Evolutionary conservation across 2,329 filamentous ascomycete species (phyloP), one percentile per base, ranked within the genome.

Genomic region (Proliferodiscus dingleyae): DNA sequence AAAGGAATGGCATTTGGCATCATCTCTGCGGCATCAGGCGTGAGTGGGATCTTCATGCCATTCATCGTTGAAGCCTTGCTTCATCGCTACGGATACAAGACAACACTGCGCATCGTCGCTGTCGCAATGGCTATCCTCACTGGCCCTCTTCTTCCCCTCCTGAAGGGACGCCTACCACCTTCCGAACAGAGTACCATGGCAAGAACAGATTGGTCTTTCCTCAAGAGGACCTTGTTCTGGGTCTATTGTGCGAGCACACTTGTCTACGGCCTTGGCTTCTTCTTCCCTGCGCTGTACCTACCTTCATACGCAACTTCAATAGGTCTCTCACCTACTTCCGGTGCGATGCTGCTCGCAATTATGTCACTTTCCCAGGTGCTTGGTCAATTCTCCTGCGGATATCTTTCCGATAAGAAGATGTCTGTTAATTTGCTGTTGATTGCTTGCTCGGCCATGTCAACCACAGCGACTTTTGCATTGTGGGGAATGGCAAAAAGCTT

Each of bases 231-330:
- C 8, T 67, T 69, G 1, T 72, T 76, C 53, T 75, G 68, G 55
- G 64, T 75, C 50, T 72, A 72, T 59, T 64, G 63, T 33, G 55
- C 69, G 24, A 69, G 69, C 15, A 75, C 69, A 23, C 59, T 73
- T 2, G 58, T 74, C 21, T 71, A 74, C 53, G 71, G 68, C 45
- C 65, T 68, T 21, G 73, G 72, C 2, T 75, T 74, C 53, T 71
- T 71, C 32, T 67, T 76, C 28, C 73, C 73, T 8, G 66, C 72
- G 24, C 68, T 71, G 0, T 74, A 72, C 51, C 61, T 75, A 1
- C 81, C 86, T 11, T 85, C 84, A 57, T 90, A 88, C 59, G 82
- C 83, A 29, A 73, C 77, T 41, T 72, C 73, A 1, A 77, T 89
- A 28, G 86, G 86, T 1, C 73, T 89, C 28, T 72, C 71, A 1